These are phyloP conservation scores for Amanita subjunquillea DNA, from an alignment of 768 basidiomycete species.

Conservation along the genomic window DNA sequence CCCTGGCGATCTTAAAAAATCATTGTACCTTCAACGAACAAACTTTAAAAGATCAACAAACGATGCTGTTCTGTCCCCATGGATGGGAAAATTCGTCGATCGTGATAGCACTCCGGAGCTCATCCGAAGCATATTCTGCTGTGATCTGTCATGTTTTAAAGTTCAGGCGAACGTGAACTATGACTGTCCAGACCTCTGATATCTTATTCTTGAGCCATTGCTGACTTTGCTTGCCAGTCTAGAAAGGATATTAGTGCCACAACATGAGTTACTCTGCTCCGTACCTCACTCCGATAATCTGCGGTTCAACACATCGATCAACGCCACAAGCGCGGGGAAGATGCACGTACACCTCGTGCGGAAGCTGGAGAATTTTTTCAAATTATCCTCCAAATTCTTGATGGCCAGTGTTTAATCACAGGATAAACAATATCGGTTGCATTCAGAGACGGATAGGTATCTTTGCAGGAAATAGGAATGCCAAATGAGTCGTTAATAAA, in stretches of 20 bases:
- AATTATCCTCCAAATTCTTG: conserved; percentile 45
- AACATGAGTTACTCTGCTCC: conserved; percentile 10
- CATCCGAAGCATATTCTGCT: conserved; percentile 42
- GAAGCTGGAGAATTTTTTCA: conserved; percentile 52
- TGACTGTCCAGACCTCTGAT: conserved; percentile 33
- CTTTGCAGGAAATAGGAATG: conserved; percentile 19
- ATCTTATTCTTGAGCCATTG: conserved; percentile 66
- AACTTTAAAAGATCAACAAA: conserved; percentile 21
- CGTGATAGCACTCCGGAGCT: conserved; percentile 46
- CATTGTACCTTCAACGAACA: conserved; percentile 8
- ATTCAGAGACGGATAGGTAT: conserved; percentile 47
- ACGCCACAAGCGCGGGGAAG: conserved; percentile 3
- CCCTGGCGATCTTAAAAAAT: conserved; percentile 53
- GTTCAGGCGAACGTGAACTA: conserved; percentile 4
- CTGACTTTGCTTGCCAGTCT: conserved; percentile 74
- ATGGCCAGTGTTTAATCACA: conserved; percentile 50
- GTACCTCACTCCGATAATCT: conserved; percentile 56
- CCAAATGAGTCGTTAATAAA: conserved; percentile 5
- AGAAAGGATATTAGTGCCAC: conserved; percentile 12
- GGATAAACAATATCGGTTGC: conserved; percentile 41
- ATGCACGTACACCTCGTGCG: conserved; percentile 50
- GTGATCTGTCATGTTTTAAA: conserved; percentile 42
- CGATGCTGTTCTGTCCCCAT: conserved; percentile 81
- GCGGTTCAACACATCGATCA: conserved; percentile 2
- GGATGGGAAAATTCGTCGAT: conserved; percentile 66